Conservation (phyloP, 1,284 basidiomycete genomes). For the Rhodotorula sp. region DNA sequence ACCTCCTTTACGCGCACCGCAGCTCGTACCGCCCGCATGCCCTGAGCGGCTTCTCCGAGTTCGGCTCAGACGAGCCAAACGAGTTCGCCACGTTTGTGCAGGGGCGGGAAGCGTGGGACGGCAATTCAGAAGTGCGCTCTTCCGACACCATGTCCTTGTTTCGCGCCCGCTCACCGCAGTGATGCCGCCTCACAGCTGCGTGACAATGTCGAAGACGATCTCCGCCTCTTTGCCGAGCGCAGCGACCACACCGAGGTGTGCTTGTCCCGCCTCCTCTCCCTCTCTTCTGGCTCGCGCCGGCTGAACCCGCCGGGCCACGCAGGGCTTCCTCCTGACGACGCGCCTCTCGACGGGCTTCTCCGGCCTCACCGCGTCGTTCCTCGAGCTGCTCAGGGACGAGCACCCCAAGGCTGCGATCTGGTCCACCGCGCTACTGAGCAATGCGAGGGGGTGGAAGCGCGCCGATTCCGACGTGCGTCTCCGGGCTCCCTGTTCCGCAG, state of each 20-base stretch:
- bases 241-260: slow-evolving; percentile 35
- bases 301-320: background rate
- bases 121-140: slow-evolving; percentile 2
- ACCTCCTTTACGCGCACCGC: background rate
- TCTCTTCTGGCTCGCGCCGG: too few species aligned
- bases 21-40: slow-evolving; percentile 21
- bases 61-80: slow-evolving; percentile 35
- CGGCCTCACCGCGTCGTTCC: slow-evolving; percentile 28
- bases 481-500: too few species aligned
- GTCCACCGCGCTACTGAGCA: slow-evolving; percentile 22
- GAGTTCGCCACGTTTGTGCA: slow-evolving; percentile 38
- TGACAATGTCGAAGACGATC: slow-evolving; percentile 33
- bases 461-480: slow-evolving; percentile 21
- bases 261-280: too few species aligned
- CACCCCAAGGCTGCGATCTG: slow-evolving; percentile 31
- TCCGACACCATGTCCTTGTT: background rate
- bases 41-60: slow-evolving; percentile 17
- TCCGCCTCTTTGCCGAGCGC: slow-evolving; percentile 31
- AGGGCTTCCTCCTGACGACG: slow-evolving; percentile 38
- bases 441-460: slow-evolving; percentile 26
- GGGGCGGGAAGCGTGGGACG: slow-evolving; percentile 27
- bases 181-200: background rate
- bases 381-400: slow-evolving; percentile 37
- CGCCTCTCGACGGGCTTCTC: slow-evolving; percentile 28
- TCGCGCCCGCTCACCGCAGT: rapidly evolving